Base-by-base conservation (phyloP, 148 eudicot genomes). In the Rhododendron kiyosumense region DNA sequence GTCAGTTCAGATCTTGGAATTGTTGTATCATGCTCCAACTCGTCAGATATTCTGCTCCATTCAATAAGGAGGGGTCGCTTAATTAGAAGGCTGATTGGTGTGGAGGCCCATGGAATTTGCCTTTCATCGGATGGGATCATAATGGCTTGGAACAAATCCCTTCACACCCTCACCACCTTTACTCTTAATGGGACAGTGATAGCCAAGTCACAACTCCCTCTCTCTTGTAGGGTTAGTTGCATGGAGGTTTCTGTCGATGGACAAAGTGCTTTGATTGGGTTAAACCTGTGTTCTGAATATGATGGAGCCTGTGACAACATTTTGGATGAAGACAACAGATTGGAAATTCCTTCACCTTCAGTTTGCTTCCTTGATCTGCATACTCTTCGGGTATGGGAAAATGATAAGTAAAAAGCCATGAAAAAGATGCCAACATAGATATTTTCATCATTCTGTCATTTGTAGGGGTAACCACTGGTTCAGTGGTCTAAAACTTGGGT, bases 231-330 rank as follows among this genome's bases (percentile, higher is more conserved):
- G 83, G 84, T 97, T 78, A 87, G 94, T 76, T 95, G 98, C 90
- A 97, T 95, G 93, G 96, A 95, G 89, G 89, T 93, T 88, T 94
- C 99, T 87, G 88, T 86, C 77, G 99, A 97, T 86, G 98, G 99
- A 57, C 89, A 87, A 36, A 91, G 88, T 87, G 98, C 95, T 86
- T 89, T 97, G 90, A 74, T 97, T 81, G 99, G 96, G 78, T 80
- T 95, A 38, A 95, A 94, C 90, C 91, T 92, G 1, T 90, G 91
- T 84, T 84, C 89, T 77, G 93, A 89, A 52, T 89, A 88, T 90
- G 93, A 93, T 86, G 91, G 88, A 34, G 90, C 84, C 7, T 82
- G 84, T 86, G 87, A 87, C 46, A 86, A 78, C 63, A 86, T 86
- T 82, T 84, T 86, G 74, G 73, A 78, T 71, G 90, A 89, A 54